phyloP scores from a whole-genome alignment of 192 early-diverging fungal genomes.

The Funneliformis geosporum region DNA sequence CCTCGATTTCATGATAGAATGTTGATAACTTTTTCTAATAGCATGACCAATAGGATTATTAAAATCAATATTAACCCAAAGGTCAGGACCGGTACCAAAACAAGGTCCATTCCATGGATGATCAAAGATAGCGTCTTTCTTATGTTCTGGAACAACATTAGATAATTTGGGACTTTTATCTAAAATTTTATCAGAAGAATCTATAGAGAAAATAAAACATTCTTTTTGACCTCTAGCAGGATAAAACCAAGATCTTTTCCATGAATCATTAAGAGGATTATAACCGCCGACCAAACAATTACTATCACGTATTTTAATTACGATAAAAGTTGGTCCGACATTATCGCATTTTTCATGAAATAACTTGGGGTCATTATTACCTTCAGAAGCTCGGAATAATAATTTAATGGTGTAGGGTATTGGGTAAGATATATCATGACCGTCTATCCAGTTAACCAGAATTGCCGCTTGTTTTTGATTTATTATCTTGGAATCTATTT shows the following conservation, averaged over 20 bases:
- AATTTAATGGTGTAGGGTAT: conserved; percentile 5
- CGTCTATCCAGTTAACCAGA: conserved; percentile 2
- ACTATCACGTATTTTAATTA: conserved; percentile 1
- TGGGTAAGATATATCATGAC: neutral
- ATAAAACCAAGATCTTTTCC: neutral
- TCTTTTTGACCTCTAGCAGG: neutral
- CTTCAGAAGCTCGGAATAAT: conserved; percentile 4
- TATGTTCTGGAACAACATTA: neutral
- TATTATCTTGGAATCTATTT: conserved; percentile 9
- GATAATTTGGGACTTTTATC: neutral
- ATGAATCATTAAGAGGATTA: conserved; percentile 5
- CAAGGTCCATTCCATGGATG: conserved; percentile 22
- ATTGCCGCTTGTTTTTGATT: conserved; percentile 5
- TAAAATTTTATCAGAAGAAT: neutral
- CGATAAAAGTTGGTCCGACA: neutral
- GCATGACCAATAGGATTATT: neutral
- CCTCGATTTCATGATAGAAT: neutral
- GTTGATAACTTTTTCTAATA: neutral
- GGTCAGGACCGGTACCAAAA: conserved; percentile 25
- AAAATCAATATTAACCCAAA: conserved; percentile 5
- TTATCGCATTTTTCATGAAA: conserved; percentile 23
- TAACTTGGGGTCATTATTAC: neutral
- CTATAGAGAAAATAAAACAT: conserved; percentile 20
- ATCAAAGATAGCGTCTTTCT: neutral
- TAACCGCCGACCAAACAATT: conserved; percentile 21